Evolutionary conservation across 768 basidiomycete genomes (phyloP).

Genomic region (Dioszegia hungarica): DNA sequence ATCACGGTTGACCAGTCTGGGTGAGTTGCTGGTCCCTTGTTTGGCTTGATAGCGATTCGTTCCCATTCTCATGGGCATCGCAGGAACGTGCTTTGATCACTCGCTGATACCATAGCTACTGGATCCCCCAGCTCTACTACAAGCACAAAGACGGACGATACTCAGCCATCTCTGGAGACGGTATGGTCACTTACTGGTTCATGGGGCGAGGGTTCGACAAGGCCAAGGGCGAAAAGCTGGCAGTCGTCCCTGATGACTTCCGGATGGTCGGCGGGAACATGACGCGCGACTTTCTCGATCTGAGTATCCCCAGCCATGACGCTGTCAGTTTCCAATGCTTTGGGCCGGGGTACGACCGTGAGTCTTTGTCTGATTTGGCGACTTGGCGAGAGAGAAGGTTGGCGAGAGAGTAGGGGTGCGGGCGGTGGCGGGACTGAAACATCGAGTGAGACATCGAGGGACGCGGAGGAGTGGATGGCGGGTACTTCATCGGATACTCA

Average conservation of each 20-base stretch:
- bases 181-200: slow-evolving; percentile 18
- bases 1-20: slow-evolving; percentile 20
- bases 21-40: not conserved
- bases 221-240: slow-evolving; percentile 4
- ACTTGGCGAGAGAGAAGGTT: too few relatives aligned
- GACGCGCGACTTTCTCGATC: slow-evolving; percentile 15
- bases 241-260: slow-evolving; percentile 29
- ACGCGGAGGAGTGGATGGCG: too few relatives aligned
- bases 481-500: too few relatives aligned
- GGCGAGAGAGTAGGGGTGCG: too few relatives aligned
- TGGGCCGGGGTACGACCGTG: slow-evolving; percentile 16
- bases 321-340: slow-evolving; percentile 24
- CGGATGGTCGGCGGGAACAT: slow-evolving; percentile 24
- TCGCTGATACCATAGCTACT: slow-evolving; percentile 10
- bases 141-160: slow-evolving; percentile 26
- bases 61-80: too few relatives aligned
- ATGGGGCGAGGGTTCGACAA: not conserved
- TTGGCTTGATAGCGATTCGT: too few relatives aligned
- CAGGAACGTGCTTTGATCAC: too few relatives aligned
- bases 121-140: slow-evolving; percentile 30
- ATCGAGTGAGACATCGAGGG: too few relatives aligned
- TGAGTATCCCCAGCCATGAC: slow-evolving; percentile 2
- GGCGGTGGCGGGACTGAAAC: too few relatives aligned
- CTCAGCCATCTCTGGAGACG: slow-evolving; percentile 17
- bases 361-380: too few relatives aligned